Percentiles rank a stretch among this genome's conserved stretches.
Conservation (phyloP, 2,329 filamentous ascomycete species). For the Fusarium xyrophilum region DNA sequence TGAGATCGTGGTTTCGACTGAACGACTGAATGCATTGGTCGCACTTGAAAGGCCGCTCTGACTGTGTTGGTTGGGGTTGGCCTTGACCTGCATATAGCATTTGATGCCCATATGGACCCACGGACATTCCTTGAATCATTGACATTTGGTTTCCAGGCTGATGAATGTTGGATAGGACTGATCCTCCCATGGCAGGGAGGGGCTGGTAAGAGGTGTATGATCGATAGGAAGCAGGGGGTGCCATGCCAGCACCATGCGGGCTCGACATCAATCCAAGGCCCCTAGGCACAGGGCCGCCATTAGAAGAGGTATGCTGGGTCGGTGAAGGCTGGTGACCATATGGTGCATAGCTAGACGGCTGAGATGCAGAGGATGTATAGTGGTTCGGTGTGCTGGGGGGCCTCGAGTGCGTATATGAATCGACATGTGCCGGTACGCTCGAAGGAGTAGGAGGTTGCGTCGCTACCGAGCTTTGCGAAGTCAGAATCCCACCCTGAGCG, state of each 20-base stretch:
- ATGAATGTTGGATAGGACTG: constrained; percentile 79
- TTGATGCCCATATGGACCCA: constrained; percentile 62
- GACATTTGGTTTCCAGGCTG: constrained; percentile 76
- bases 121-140: constrained; percentile 68
- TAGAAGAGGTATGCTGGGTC: constrained; percentile 57
- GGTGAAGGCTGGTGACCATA: constrained; percentile 49
- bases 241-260: constrained; percentile 43
- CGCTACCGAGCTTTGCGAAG: constrained; percentile 39
- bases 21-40: constrained; percentile 92
- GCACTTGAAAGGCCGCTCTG: constrained; percentile 92
- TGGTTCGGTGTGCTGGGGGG: constrained; percentile 67
- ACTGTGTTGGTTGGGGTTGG: constrained; percentile 56
- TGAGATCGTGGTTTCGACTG: constrained; percentile 94
- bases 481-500: constrained; percentile 38
- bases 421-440: constrained; percentile 62
- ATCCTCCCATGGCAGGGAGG: constrained; percentile 68
- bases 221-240: constrained; percentile 60
- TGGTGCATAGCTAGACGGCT: constrained; percentile 54
- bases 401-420: constrained; percentile 59
- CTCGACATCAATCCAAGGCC: constrained; percentile 47
- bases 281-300: constrained; percentile 48
- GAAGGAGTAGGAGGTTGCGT: constrained; percentile 59
- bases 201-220: constrained; percentile 56
- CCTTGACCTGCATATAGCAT: constrained; percentile 65
- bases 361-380: constrained; percentile 61